Conservation (phyloP, 805 yeast genomes). For the Lachancea thermotolerans region DNA sequence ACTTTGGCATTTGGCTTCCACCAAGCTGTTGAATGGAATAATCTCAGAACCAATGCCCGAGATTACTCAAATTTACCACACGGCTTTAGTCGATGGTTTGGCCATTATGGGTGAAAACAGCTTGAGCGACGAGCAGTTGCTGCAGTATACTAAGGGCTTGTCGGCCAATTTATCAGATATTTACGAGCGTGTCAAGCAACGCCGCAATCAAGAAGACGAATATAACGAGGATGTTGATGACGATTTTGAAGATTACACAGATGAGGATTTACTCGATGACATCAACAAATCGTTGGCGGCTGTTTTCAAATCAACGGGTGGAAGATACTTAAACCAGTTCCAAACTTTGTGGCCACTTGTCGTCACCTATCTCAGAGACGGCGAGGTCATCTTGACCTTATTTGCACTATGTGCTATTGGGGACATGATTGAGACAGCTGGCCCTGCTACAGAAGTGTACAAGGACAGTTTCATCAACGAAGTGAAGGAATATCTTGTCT, state of each 20-base stretch:
- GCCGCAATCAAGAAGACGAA: slow-evolving; percentile 75
- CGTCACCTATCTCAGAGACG: slow-evolving; percentile 52
- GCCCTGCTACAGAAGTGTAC: slow-evolving; percentile 57
- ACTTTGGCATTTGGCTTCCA: slow-evolving; percentile 66
- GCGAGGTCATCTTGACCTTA: slow-evolving; percentile 58
- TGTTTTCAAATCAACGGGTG: slow-evolving; percentile 56
- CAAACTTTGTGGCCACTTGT: slow-evolving; percentile 58
- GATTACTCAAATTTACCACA: slow-evolving; percentile 68
- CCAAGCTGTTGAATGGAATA: slow-evolving; percentile 60
- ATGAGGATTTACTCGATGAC: slow-evolving; percentile 85
- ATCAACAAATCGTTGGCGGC: slow-evolving; percentile 68
- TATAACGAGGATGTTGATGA: slow-evolving; percentile 82
- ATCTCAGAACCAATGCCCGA: slow-evolving; percentile 79
- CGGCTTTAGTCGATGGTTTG: slow-evolving; percentile 60
- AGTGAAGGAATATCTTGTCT: slow-evolving; percentile 59
- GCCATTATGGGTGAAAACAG: slow-evolving; percentile 61
- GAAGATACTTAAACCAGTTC: slow-evolving; percentile 56
- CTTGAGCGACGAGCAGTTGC: slow-evolving; percentile 49
- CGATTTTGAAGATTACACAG: slow-evolving; percentile 76
- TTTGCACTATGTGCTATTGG: slow-evolving; percentile 77
- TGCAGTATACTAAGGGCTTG: slow-evolving; percentile 51
- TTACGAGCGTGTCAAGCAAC: slow-evolving; percentile 59
- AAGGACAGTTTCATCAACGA: slow-evolving; percentile 58
- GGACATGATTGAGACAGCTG: slow-evolving; percentile 75
- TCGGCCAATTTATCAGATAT: slow-evolving; percentile 58